Base-by-base conservation (phyloP, 805 yeast genomes). In the Suhomyces emberorum region DNA sequence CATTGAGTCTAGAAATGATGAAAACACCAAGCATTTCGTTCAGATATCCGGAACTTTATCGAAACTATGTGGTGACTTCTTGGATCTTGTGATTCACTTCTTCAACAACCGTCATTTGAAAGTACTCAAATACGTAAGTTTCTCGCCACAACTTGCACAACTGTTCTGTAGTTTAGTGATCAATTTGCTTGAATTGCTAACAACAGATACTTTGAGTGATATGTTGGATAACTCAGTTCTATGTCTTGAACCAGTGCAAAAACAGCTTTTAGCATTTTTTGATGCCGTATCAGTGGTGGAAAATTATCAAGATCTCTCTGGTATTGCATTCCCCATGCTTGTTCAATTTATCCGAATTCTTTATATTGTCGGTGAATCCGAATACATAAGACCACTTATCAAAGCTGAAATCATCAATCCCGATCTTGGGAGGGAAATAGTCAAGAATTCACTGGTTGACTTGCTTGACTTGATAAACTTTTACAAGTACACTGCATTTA, bases 401-500 rank as follows among this genome's bases (percentile, higher is more conserved):
- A 28, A 37, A 4, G 19, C 37, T 15, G 20, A 31, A 8, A 28
- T 45, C 11, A 31, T 57, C 7, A 33, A 43, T 21, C 60, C 65
- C 0, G 46, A 49, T n/a, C 35, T 52, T 12, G 57, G 61, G 2
- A 41, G 55, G 11, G 38, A 40, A 4, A 24, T 50, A 4, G 41
- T 54, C 7, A 38, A 46, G 15, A 39, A 38, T 1, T 20, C 32
- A 3, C 15, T 43, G 1, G 44, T 52, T 10, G 42, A 46, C 18
- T 49, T 50, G 8, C 33, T 34, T 12, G 55, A 51, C 14, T 30
- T 61, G 6, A 41, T 58, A 9, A 40, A 49, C 34, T 61, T 39
- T 30, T 62, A 57, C 35, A 49, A 51, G 25, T 63, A 44, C 35
- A 39, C 51, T 7, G 65, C 60, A 4, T 59, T 54, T 39, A 56